Base-by-base conservation (phyloP, 108 stramenopile genomes). In the Epipyxis sp. region DNA sequence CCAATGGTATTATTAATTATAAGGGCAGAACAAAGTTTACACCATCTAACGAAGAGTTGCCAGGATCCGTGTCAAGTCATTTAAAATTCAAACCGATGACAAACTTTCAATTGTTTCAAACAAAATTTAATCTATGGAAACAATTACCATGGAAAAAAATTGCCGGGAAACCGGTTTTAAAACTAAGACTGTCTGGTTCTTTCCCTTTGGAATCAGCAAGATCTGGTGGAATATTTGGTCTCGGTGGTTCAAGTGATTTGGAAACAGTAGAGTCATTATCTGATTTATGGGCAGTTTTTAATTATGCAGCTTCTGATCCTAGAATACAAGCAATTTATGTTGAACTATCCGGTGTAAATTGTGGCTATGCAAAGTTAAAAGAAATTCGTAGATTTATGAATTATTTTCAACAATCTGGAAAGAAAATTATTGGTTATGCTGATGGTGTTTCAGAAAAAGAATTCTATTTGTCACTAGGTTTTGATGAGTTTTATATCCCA, bases 371-470 rank as follows among this genome's bases (percentile, higher is more conserved):
- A 20, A 81, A 80, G 1, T 40, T 81, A 1, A 67, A 81, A 77
- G 81, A 82, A 80, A 59, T 79, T 1, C 78, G 78, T 57, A 74
- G 79, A 1, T 74, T 61, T 54, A 81, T 81, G 65, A 79, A 81
- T 41, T 81, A 79, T 59, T 81, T 81, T 54, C 80, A 80, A 29
- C 79, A 80, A 80, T 80, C 79, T 61, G 81, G 81, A 20, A 81
- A 81, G 71, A 74, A 41, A 32, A 39, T 81, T 30, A 77, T 80
- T 41, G 81, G 79, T 1, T 81, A 74, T 46, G 77, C 69, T 42
- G 76, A 79, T 41, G 65, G 40, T 30, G 58, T 39, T 1, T 39
- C 80, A 25, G 81, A 81, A 35, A 80, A 80, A 72, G 76, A 77
- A 30, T 77, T 59, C 27, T 77, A 76, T 46, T 1, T 59, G 25